Conservation (phyloP, 2,329 filamentous ascomycete species). For the Chalara sp. region DNA sequence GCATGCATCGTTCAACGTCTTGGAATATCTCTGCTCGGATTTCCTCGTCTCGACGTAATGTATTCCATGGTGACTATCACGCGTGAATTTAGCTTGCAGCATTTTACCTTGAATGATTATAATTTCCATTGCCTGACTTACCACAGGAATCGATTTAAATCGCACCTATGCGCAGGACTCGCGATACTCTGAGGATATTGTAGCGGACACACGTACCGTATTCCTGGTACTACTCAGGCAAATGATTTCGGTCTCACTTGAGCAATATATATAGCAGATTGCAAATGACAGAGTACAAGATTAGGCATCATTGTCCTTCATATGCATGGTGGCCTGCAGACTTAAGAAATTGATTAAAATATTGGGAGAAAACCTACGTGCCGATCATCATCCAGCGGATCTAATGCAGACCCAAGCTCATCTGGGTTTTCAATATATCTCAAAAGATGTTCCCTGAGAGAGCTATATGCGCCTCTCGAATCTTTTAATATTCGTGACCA, state of each 20-base stretch:
- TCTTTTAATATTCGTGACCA: conserved; percentile 65
- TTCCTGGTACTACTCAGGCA: too few relatives aligned
- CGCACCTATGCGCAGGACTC: too few relatives aligned
- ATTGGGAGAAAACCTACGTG: conserved; percentile 35
- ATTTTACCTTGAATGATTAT: too few relatives aligned
- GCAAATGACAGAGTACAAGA: too few relatives aligned
- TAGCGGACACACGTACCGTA: too few relatives aligned
- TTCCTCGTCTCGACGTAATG: conserved; percentile 75
- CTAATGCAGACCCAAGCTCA: conserved; percentile 64
- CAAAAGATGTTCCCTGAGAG: conserved; percentile 67
- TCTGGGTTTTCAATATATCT: conserved; percentile 81
- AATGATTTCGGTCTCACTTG: too few relatives aligned
- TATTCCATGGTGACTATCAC: conserved; percentile 80
- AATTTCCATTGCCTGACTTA: too few relatives aligned
- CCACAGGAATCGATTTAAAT: too few relatives aligned
- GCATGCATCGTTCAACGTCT: conserved; percentile 85
- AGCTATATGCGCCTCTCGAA: conserved; percentile 66
- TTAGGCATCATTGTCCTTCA: too few relatives aligned
- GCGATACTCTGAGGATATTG: too few relatives aligned
- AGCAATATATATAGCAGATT: too few relatives aligned
- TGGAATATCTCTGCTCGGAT: conserved; percentile 85
- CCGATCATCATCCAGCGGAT: conserved; percentile 80
- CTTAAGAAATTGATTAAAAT: background rate
- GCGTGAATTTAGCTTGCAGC: conserved; percentile 15
- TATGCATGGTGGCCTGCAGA: too few relatives aligned